A percentile compares a stretch with the other conserved stretches of the same genome.
Conservation (phyloP, 768 basidiomycete species). For the Mycena floridula region DNA sequence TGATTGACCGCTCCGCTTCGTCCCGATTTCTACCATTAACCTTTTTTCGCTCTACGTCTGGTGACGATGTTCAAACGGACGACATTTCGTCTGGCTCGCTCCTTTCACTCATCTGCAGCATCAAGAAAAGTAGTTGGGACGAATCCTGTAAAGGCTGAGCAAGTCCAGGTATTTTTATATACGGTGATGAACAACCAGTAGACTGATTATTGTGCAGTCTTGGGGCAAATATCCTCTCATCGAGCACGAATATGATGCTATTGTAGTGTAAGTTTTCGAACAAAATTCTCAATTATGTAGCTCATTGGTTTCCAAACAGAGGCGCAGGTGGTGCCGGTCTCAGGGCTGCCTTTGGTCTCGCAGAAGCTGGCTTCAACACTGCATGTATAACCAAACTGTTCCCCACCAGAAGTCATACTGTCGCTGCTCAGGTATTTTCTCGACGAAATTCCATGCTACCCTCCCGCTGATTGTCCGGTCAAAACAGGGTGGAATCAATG, state of each 20-base stretch:
- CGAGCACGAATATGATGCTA: conserved; percentile 98
- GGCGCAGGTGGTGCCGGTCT: conserved; percentile 98
- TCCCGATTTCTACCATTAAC: no score
- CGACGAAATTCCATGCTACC: background rate
- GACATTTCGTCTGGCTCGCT: no score
- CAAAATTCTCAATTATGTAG: conserved; percentile 5
- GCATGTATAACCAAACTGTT: conserved; percentile 99
- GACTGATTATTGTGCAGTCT: no score
- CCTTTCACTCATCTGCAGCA: conserved; percentile 62
- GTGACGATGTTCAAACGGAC: no score
- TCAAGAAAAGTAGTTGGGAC: conserved; percentile 59
- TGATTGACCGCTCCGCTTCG: no score
- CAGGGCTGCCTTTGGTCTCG: conserved; percentile 96
- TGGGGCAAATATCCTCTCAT: conserved; percentile 93
- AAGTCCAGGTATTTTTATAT: conserved; percentile 75
- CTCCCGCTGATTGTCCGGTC: conserved; percentile 12
- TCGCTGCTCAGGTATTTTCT: conserved; percentile 81
- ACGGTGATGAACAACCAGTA: no score
- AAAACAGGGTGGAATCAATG: conserved; percentile 91
- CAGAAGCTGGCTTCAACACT: conserved; percentile 97
- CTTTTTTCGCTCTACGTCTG: no score
- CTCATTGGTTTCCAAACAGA: conserved; percentile 30
- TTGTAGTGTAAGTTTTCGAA: conserved; percentile 85
- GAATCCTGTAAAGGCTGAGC: conserved; percentile 73
- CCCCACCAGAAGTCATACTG: conserved; percentile 97